Evolutionary conservation across 2,329 filamentous ascomycete genomes (phyloP).

Genomic region (Proliferodiscus dingleyae): DNA sequence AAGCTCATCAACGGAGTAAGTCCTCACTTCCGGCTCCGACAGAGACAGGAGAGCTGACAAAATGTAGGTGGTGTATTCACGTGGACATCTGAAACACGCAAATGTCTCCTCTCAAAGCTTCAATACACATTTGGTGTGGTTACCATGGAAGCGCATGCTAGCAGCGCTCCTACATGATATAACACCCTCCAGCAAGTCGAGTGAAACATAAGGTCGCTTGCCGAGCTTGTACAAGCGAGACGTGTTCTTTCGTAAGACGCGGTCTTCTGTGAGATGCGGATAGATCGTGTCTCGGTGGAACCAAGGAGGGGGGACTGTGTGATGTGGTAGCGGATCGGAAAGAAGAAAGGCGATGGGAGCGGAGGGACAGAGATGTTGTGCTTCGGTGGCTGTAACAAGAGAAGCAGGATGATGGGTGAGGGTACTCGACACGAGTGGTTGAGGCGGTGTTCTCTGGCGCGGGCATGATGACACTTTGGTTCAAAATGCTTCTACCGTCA

Average conservation of each 20-base stretch:
- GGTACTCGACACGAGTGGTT: background rate
- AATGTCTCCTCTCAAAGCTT: background rate
- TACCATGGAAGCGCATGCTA: background rate
- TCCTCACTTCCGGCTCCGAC: background rate
- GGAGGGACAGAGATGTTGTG: slow-evolving; percentile 3
- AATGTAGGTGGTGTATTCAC: background rate
- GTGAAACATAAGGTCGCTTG: background rate
- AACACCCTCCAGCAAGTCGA: background rate
- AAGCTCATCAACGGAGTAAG: too few relatives aligned
- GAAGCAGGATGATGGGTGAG: background rate
- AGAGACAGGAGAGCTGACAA: background rate
- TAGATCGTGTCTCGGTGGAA: background rate
- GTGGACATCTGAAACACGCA: background rate
- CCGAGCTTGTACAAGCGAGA: background rate
- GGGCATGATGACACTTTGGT: background rate
- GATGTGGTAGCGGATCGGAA: background rate
- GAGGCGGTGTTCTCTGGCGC: background rate
- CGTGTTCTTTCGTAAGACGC: background rate
- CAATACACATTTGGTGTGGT: background rate
- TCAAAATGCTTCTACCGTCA: background rate
- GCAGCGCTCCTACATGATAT: background rate
- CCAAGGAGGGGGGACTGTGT: background rate
- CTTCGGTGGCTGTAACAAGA: background rate
- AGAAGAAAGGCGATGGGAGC: background rate
- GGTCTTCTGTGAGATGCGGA: background rate